Base-by-base conservation (phyloP, 495 filamentous ascomycete genomes). In the Thermothielavioides terrestris region DNA sequence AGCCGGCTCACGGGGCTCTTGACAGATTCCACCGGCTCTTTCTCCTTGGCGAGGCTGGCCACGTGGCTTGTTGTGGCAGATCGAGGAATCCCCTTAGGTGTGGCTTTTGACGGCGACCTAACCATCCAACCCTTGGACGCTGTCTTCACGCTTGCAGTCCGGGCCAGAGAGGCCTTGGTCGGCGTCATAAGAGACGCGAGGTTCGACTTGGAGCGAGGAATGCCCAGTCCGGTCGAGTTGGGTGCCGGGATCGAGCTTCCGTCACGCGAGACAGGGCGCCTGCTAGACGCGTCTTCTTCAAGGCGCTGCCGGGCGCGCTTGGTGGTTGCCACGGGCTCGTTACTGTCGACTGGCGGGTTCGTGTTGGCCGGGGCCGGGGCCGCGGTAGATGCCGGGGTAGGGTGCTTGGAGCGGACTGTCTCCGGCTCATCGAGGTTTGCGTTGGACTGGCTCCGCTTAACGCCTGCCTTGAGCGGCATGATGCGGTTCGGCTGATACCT, bases 131-230 rank as follows among this genome's bases (percentile, higher is more conserved):
- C 40, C 2, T 53, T 49, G 3, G 55, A 50, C 1, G 72, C 65
- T 6, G 64, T 67, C 67, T 84, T 90, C 41, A 76, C 61, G 56
- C 75, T 87, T 40, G 75, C 60, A 52, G 76, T 85, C 18, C 88
- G 84, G 20, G 83, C 80, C 35, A 86, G 59, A 0, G 86, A 89
- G n/a, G 88, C 72, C 57, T 85, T 86, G 27, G 88, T 94, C 0
- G 88, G 89, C 1, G 86, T 91, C 67, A 82, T 78, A 38, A 89
- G 65, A 14, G 77, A 78, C 18, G 63, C 59, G 6, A 72, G 53
- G 50, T 48, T 63, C 65, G 78, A 54, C 68, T 73, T 60, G 50
- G 69, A 59, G 34, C 59, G 68, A 56, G 60, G 68, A 28, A 68
- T 61, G 48, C 64, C 54, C 51, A 63, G 55, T 45, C 68, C 55